A percentile compares a stretch with the other conserved stretches of the same genome.
These are phyloP conservation scores for Plasmodium gallinaceum DNA, from an alignment of 169 alveolate species.

Conservation along the genomic window DNA sequence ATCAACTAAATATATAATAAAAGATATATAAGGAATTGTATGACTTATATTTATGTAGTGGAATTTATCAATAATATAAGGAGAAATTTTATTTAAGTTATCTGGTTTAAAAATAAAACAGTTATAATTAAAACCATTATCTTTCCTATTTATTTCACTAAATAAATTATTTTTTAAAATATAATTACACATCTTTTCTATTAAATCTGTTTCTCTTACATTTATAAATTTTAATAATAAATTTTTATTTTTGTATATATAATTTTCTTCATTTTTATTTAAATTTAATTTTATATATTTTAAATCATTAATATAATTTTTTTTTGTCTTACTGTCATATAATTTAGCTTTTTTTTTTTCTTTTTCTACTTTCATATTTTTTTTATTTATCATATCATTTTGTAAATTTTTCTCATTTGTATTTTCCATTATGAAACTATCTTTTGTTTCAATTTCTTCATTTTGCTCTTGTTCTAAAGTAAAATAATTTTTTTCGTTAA, in stretches of 20 bases:
- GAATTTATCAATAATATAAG: constrained; percentile 22
- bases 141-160: constrained; percentile 26
- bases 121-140: constrained; percentile 1
- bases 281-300: neutral
- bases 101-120: constrained; percentile 32
- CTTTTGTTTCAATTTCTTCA: neutral
- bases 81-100: constrained; percentile 13
- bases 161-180: constrained; percentile 27
- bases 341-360: neutral
- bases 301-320: neutral
- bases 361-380: neutral
- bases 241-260: neutral
- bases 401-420: neutral
- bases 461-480: neutral
- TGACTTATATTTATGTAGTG: constrained; percentile 24
- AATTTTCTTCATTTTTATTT: neutral
- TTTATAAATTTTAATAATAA: constrained; percentile 12
- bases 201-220: neutral
- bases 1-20: constrained; percentile 25
- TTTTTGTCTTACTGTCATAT: neutral
- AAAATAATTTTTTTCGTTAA: neutral
- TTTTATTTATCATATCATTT: neutral
- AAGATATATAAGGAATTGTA: constrained; percentile 35
- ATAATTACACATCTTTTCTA: constrained; percentile 38
- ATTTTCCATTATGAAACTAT: neutral